Base-by-base conservation (phyloP, 148 eudicot species). In the Fagopyrum esculentum region DNA sequence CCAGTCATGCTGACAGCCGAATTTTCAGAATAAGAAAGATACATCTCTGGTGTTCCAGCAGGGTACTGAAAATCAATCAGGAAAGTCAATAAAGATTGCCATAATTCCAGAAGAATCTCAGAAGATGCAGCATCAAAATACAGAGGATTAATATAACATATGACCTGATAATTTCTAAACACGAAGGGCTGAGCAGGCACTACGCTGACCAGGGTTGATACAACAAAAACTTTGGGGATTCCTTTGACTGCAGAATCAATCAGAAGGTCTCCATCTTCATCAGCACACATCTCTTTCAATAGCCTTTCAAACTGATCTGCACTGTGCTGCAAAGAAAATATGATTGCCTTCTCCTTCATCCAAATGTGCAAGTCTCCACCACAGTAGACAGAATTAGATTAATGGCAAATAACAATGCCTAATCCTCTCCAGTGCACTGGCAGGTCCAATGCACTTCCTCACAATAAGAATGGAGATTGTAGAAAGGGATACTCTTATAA, bases 141-240 rank as follows among this genome's bases (percentile, higher is more conserved):
- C 45, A 60, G 49, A 59, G 70, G 26, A 48, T 61, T 8, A 2
- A 13, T 13, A 43, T 29, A n/a, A 16, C 15, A 66, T 6, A 71
- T 6, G 73, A 96, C 99, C 99, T 96, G 99, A 81, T 96, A 96
- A 87, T 96, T 96, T 57, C 99, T 96, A 78, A 96, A 96, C 29
- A 96, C 86, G 79, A 88, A 96, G 54, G 99, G 99, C 78, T 90
- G 97, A 49, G 99, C 99, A 77, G 99, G 99, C 76, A 81, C 82
- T 70, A 86, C 89, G 69, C 91, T 92, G 77, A 96, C 98, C 69
- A 96, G 83, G 73, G 98, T 92, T 76, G 99, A 92, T 71, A 96
- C 90, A 55, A 92, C 98, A 82, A 93, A 92, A 61, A 96, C 99
- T 82, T 96, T 96, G 71, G 99, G 99, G 72, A 83, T 77, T 73